Evolutionary conservation across 805 yeast species (phyloP), one percentile per base, ranked within the genome.

Genomic region (Candida dajiaensis): DNA sequence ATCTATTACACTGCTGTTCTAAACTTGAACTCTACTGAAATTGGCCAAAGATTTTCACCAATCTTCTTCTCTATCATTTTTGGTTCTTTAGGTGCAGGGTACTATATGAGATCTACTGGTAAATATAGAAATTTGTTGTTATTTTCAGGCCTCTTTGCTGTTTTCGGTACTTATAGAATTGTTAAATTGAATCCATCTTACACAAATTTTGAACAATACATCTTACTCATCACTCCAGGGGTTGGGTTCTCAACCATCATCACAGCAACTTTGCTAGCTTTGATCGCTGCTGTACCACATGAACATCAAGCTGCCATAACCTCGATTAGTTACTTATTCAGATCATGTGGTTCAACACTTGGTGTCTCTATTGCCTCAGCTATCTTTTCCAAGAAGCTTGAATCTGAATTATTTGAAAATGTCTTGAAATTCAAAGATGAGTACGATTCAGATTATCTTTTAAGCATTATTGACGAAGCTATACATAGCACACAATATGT

Each of bases 271-370:
- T 67, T 84, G 40, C 63, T 83, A 20, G 78, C 89, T 1, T 73
- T 83, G 67, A 82, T 84, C 51, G 85, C 89, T 2, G 80, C 89
- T 1, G 89, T 81, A 10, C 88, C 89, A 2, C 63, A 71, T 35
- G 77, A 80, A 47, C 75, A 72, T 53, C 90, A 83, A 59, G 83
- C 86, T 2, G 71, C 84, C 23, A 78, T 83, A 1, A 81, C 86
- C 0, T 78, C 86, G 4, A 77, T 81, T 50, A 83, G 79, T 52
- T 81, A 81, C 54, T 76, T 84, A 1, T 81, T 81, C 59, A 71
- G 86, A 61, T 74, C 85, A 9, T 75, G 83, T 16, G 86, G 86
- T 0, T 78, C 86, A 1, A 80, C 85, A 0, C 62, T 80, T 22
- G 87, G 86, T 44, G 81, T 81, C 12, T 70, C 89, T 0, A 61